Evolutionary conservation across 2,329 filamentous ascomycete species (phyloP).

Genomic region (Drechslera avenae): DNA sequence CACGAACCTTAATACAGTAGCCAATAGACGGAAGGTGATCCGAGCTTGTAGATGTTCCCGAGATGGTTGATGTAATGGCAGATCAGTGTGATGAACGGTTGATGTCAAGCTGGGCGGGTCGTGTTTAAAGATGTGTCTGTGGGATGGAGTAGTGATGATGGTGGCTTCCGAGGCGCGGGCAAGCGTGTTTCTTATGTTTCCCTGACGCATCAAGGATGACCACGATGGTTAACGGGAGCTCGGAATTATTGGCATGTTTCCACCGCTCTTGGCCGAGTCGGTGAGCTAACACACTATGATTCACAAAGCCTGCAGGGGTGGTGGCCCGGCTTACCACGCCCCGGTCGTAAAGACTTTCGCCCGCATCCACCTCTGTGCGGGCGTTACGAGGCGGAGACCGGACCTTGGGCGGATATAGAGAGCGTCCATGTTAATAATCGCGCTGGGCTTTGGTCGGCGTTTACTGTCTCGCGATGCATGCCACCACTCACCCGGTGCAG

Average conservation of each 20-base stretch:
- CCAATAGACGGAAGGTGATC: constrained; percentile 44
- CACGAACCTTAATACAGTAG: constrained; percentile 39
- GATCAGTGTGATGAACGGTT: constrained; percentile 3
- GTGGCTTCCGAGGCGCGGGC: constrained; percentile 23
- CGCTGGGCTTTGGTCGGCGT: constrained; percentile 17
- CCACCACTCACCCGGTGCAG: constrained; percentile 15
- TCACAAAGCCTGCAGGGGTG: constrained; percentile 27
- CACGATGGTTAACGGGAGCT: constrained; percentile 35
- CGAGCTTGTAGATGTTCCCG: constrained; percentile 28
- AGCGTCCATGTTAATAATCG: constrained; percentile 5
- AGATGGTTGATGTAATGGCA: constrained; percentile 15
- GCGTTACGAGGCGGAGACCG: constrained; percentile 17
- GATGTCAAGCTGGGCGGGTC: constrained; percentile 8
- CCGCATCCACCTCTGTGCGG: constrained; percentile 9
- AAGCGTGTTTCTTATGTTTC: constrained; percentile 42
- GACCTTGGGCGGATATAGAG: constrained; percentile 15
- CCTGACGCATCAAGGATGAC: constrained; percentile 34
- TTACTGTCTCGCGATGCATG: constrained; percentile 26
- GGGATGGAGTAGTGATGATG: constrained; percentile 17
- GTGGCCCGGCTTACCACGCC: constrained; percentile 14
- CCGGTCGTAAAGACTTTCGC: constrained; percentile 13
- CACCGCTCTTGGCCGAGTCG: constrained; percentile 34
- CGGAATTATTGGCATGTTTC: constrained; percentile 36
- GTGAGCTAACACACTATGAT: constrained; percentile 30
- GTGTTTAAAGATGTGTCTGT: constrained; percentile 16